A percentile compares a stretch with the other conserved stretches of the same genome.
Conservation (phyloP, 2,329 filamentous ascomycete species). For the Pseudocercospora eumusae region DNA sequence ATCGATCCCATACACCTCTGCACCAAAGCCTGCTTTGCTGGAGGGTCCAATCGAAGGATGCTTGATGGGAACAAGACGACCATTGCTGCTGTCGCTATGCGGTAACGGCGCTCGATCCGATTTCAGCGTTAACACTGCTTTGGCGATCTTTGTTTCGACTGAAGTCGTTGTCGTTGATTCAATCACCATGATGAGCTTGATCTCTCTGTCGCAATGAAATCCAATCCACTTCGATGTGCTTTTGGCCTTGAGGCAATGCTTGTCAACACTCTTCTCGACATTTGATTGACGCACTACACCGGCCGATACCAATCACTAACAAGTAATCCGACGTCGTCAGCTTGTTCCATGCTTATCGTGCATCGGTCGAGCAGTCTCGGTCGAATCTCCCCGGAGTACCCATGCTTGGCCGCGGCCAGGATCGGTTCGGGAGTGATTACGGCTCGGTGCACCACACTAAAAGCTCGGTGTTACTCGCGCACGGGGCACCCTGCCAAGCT, state of each 20-base stretch:
- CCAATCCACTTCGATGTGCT: not conserved
- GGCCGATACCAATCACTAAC: not conserved
- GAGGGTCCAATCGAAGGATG: conserved; percentile 1
- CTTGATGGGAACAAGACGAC: conserved; percentile 14
- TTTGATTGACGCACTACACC: not conserved
- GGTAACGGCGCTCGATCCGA: conserved; percentile 10
- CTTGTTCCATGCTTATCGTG: not conserved
- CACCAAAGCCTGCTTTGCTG: conserved; percentile 23
- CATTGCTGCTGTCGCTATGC: conserved; percentile 9
- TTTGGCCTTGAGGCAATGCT: not conserved
- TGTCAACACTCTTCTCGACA: not conserved
- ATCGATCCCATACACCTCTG: conserved; percentile 23
- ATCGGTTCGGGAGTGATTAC: too few species aligned
- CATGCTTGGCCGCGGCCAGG: conserved; percentile 4
- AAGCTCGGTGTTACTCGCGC: too few species aligned
- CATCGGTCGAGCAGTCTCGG: not conserved
- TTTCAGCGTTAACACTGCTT: conserved; percentile 12
- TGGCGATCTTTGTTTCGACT: conserved; percentile 9
- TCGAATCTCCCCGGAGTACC: not conserved
- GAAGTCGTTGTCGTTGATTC: conserved; percentile 11
- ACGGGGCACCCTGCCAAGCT: too few species aligned
- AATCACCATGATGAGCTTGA: conserved; percentile 12
- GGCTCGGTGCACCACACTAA: too few species aligned
- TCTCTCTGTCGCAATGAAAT: not conserved
- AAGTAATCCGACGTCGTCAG: not conserved